A percentile compares a stretch with the other conserved stretches of the same genome.
These are phyloP conservation scores for Gymnopus androsaceus DNA, from an alignment of 1,284 basidiomycete species.

Conservation along the genomic window DNA sequence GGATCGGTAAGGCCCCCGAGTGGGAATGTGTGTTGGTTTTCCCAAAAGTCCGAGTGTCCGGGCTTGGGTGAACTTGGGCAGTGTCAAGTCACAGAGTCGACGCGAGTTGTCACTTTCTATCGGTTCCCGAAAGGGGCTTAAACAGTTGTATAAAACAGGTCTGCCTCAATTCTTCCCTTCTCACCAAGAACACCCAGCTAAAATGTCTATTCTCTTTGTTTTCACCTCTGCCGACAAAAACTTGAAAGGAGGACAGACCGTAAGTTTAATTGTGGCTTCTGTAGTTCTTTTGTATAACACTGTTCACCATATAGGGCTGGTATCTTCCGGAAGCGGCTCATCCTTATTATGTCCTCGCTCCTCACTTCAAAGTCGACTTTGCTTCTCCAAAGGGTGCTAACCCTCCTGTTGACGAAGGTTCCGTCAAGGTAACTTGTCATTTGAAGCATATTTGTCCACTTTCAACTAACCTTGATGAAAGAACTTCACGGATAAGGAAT, in stretches of 20 bases:
- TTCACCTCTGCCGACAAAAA: slow-evolving; percentile 72
- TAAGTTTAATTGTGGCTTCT: no score
- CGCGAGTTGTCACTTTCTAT: no score
- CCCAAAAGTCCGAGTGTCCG: no score
- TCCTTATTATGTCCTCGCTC: slow-evolving; percentile 71
- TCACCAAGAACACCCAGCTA: slow-evolving; percentile 19
- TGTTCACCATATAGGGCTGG: slow-evolving; percentile 28
- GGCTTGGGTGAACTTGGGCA: no score
- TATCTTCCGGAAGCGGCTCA: no score
- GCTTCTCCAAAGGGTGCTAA: slow-evolving; percentile 73
- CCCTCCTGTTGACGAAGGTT: slow-evolving; percentile 69
- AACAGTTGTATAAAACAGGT: background rate
- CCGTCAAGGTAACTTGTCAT: slow-evolving; percentile 62
- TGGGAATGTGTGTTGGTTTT: no score
- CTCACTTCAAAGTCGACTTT: slow-evolving; percentile 65
- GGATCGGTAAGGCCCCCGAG: no score
- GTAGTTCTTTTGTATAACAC: slow-evolving; percentile 8
- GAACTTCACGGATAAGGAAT: slow-evolving; percentile 61
- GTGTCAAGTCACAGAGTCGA: no score
- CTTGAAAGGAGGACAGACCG: slow-evolving; percentile 59
- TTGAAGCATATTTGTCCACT: no score
- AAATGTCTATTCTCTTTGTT: slow-evolving; percentile 69
- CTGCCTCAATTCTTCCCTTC: background rate
- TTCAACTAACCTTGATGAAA: no score
- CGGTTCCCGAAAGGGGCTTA: no score